Percentiles rank a stretch among this genome's conserved stretches.
Conservation (phyloP, 2,329 filamentous ascomycete genomes). For the Hirsutella thompsonii region DNA sequence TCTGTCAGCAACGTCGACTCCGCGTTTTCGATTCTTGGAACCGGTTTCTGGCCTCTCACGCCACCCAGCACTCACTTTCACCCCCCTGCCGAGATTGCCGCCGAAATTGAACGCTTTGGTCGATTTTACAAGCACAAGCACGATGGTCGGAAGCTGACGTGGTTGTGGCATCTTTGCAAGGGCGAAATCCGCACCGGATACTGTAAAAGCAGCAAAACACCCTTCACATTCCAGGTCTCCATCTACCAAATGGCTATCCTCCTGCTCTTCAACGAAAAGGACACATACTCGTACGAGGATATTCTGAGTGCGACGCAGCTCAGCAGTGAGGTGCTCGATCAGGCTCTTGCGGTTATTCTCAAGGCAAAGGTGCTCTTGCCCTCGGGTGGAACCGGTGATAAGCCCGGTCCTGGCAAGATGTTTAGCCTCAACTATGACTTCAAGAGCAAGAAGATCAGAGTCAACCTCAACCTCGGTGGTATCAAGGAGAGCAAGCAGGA, state of each 20-base stretch:
- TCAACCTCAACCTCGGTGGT: conserved; percentile 90
- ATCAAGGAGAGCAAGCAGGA: conserved; percentile 95
- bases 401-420: conserved; percentile 63
- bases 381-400: conserved; percentile 53
- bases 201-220: conserved; percentile 76
- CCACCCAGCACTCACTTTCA: conserved; percentile 81
- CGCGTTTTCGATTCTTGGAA: conserved; percentile 84
- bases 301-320: conserved; percentile 73
- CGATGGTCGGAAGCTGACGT: conserved; percentile 88
- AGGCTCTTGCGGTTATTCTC: conserved; percentile 71
- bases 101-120: conserved; percentile 80
- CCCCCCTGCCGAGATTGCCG: conserved; percentile 71
- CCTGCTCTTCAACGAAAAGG: conserved; percentile 85
- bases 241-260: conserved; percentile 97
- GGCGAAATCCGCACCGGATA: conserved; percentile 93
- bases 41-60: conserved; percentile 91
- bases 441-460: conserved; percentile 96
- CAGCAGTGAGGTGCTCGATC: conserved; percentile 71
- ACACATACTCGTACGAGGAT: conserved; percentile 75
- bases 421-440: conserved; percentile 89
- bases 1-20: conserved; percentile 67
- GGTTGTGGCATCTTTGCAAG: conserved; percentile 97
- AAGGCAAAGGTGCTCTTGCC: conserved; percentile 84
- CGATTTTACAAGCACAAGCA: conserved; percentile 95
- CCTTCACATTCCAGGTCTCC: conserved; percentile 94